These are phyloP conservation scores for Gossypium sturtianum DNA, from an alignment of 345 rosid genomes.

Conservation along the genomic window DNA sequence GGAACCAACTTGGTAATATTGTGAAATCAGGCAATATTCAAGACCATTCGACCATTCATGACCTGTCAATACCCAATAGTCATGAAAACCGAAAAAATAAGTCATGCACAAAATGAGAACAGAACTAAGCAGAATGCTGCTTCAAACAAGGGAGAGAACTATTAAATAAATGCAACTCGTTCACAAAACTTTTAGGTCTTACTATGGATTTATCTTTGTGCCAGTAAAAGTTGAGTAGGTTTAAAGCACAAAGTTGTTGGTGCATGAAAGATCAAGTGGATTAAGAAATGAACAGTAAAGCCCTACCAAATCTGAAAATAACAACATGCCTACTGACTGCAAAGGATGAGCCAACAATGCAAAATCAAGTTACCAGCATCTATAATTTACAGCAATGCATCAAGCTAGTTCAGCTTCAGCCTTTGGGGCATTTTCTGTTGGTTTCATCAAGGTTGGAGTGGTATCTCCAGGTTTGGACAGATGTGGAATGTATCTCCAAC, in stretches of 20 bases:
- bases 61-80: not conserved
- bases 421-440: constrained; percentile 33
- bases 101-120: not conserved
- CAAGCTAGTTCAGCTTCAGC: constrained; percentile 51
- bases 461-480: constrained; percentile 30
- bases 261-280: constrained; percentile 1
- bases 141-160: not conserved
- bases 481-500: constrained; percentile 85
- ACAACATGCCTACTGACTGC: not conserved
- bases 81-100: not conserved
- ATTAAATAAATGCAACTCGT: not conserved
- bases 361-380: constrained; percentile 6
- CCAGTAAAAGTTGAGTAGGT: not conserved
- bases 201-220: not conserved
- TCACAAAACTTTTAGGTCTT: not conserved
- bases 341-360: not conserved
- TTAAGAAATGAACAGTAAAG: not conserved
- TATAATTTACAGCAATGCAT: constrained; percentile 13
- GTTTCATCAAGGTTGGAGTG: constrained; percentile 16
- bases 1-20: too few species aligned
- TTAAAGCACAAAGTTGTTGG: not conserved
- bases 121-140: not conserved
- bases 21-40: not conserved
- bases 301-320: not conserved
- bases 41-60: not conserved